Base-by-base conservation (phyloP, 1,139 yeast species). In the Debaryomyces subglobosus region DNA sequence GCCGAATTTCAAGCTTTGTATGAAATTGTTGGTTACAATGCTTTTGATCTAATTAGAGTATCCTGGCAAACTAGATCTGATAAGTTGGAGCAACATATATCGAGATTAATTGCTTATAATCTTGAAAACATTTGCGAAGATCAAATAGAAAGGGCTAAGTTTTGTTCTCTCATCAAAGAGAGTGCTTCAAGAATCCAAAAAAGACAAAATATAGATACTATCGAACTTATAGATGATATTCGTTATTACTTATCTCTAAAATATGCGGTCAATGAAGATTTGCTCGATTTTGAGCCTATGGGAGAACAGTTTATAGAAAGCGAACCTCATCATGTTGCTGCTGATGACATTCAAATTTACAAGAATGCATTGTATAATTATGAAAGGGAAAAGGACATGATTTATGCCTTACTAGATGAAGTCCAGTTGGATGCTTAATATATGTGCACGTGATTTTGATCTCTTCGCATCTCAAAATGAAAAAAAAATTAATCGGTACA, bases 221-320 rank as follows among this genome's bases (percentile, higher is more conserved):
- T 88, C 61, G 96, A 88, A 59, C 68, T 88, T 54, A 71, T 88
- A 36, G 96, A 88, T 66, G 96, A 88, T 66, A 84, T 88, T 9
- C 71, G 92, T 52, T 88, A 78, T 63, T 86, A 84, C 55, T 64
- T 88, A 47, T 67, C 77, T 3, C 76, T 78, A 58, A 81, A 79
- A 54, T 78, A 78, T 53, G 64, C 67, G 0, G 67, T 67, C 3
- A 61, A 62, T 47, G 73, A 69, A 32, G 71, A 66, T 25, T 58
- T 59, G 20, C 55, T 59, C 35, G 74, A 68, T 33, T 66, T 67
- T 44, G 69, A 66, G 39, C 71, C 71, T 5, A 52, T 59, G 29
- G 60, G 65, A n/a, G 50, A 43, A 13, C 46, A 46, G 5, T 55
- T 55, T 36, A 43, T 48, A 27, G 51, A 45, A 29, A 57, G 54